Evolutionary conservation across 345 rosid species (phyloP), one percentile per base, ranked within the genome.

Genomic region (Rhizophora mangle): DNA sequence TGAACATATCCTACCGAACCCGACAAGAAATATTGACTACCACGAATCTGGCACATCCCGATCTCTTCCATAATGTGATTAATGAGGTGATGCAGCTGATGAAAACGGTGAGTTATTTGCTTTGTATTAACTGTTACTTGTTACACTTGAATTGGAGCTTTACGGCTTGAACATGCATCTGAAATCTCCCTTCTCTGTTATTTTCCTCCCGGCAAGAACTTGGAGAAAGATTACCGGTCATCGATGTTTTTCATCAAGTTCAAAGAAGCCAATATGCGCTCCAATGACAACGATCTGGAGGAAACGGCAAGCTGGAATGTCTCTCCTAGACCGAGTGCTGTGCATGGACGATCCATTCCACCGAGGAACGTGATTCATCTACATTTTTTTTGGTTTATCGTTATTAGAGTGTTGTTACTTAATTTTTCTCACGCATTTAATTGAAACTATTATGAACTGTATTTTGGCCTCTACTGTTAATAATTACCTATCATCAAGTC

Each of bases 321-420:
- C 77, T 86, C 96, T 66, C 96, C 98, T 21, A 81, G 94, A 75
- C 57, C 83, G 78, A 93, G 98, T 60, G 84, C 86, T 46, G 92
- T 89, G 29, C 89, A 81, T 73, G 88, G 92, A 93, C 54, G 92
- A 93, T 82, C 98, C 98, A 65, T 93, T 93, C 74, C 85, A 81
- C 67, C 92, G 82, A 49, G 96, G 90, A 74, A 86, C 24, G 24
- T 24, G 24, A 24, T 24, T 24, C 24, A 34, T 1, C 37, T 34
- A 1, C 8, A 1, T 34, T 7, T 8, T 1, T 34, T 7, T 34
- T 32, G 37, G 1, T 34, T 34, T 34, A 30, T 30, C 4, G 4
- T 3, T 30, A 0, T 3, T 30, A 0, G 4, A 30, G 31, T 30
- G 8, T 37, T 1, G 2, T 8, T 1, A 7, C 8, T 10, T 39